Percentiles rank a stretch among this genome's conserved stretches.
Evolutionary conservation across 2,329 filamentous ascomycete species (phyloP).

Genomic region (Coleophoma crateriformis): DNA sequence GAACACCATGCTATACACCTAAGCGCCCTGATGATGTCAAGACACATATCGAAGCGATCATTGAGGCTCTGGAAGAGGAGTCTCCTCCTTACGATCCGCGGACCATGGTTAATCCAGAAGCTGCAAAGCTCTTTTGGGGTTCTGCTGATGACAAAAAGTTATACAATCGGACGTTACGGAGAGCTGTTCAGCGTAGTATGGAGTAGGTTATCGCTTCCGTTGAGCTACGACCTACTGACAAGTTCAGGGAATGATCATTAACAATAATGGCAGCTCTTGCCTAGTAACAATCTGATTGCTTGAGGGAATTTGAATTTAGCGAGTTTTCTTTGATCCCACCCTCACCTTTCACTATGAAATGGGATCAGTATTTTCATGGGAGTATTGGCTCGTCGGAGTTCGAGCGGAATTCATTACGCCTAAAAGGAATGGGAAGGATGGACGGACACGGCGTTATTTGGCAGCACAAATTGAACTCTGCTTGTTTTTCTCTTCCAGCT

Average conservation of each 20-base stretch:
- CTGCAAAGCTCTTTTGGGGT: conserved; percentile 84
- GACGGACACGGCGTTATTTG: not conserved
- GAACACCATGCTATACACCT: conserved; percentile 77
- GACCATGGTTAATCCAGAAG: conserved; percentile 80
- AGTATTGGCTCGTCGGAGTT: too few species aligned
- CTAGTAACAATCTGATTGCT: too few species aligned
- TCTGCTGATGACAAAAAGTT: conserved; percentile 70
- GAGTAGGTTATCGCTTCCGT: conserved; percentile 35
- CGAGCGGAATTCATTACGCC: not conserved
- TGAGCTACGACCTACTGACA: conserved; percentile 3
- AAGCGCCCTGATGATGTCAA: conserved; percentile 69
- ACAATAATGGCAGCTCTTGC: too few species aligned
- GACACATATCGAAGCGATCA: conserved; percentile 78
- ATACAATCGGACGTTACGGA: conserved; percentile 76
- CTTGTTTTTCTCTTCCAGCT: not conserved
- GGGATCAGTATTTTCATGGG: too few species aligned
- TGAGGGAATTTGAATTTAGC: too few species aligned
- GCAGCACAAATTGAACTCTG: not conserved
- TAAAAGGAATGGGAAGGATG: not conserved
- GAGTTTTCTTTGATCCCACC: too few species aligned
- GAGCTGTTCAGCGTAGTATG: conserved; percentile 67
- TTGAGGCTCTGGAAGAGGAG: conserved; percentile 81
- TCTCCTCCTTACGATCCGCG: conserved; percentile 84
- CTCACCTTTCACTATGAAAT: too few species aligned
- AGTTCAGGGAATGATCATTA: conserved; percentile 10